Conservation (phyloP, 164 flowering plant genomes). For the Chimonanthus salicifolius region DNA sequence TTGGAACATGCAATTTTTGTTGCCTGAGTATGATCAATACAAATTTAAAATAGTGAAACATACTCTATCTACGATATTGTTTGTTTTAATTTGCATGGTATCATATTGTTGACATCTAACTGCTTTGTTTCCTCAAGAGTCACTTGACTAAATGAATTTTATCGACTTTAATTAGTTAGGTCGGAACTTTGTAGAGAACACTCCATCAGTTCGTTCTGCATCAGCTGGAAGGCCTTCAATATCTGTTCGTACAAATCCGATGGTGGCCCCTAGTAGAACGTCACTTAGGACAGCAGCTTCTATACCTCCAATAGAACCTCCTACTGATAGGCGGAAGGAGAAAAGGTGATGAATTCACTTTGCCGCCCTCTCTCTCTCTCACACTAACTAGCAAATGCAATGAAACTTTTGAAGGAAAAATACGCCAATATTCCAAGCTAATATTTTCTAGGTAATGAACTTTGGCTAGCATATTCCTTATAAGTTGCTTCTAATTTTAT, state of each 20-base stretch:
- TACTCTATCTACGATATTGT: too few relatives aligned
- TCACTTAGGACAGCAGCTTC: conserved; percentile 47
- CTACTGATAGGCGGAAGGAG: conserved; percentile 41
- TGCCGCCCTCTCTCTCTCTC: neutral
- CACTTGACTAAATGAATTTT: conserved; percentile 21
- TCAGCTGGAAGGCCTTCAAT: conserved; percentile 81
- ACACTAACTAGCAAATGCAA: neutral
- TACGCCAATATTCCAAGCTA: neutral
- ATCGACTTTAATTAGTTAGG: conserved; percentile 72
- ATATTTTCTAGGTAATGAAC: neutral
- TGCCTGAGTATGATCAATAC: too few relatives aligned
- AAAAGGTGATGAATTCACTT: conserved; percentile 35
- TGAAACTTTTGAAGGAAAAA: neutral
- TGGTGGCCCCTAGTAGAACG: conserved; percentile 49
- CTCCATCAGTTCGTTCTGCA: conserved; percentile 64
- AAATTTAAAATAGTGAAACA: too few relatives aligned
- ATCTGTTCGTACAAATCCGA: conserved; percentile 41
- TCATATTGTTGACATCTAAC: neutral
- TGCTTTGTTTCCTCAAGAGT: neutral
- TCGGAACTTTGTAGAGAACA: conserved; percentile 73
- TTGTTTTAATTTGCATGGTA: too few relatives aligned
- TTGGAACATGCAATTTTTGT: too few relatives aligned
- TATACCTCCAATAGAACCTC: conserved; percentile 73
- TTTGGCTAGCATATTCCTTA: neutral
- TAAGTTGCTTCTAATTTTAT: neutral